These are phyloP conservation scores for Claviceps sp. DNA, from an alignment of 2,329 filamentous ascomycete species.

Conservation along the genomic window DNA sequence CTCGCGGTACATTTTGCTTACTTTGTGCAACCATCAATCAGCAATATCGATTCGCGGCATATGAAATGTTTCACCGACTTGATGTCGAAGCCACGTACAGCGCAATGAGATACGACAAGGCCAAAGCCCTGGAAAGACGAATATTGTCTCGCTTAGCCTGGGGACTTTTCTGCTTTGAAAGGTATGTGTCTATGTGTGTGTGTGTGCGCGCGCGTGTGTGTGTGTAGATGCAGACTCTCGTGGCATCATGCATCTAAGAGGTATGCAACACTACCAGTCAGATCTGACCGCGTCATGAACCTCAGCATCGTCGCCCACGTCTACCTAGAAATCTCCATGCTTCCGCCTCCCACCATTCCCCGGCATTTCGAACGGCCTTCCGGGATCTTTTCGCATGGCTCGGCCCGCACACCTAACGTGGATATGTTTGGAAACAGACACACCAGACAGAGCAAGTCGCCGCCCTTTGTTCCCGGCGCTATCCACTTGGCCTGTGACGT, in stretches of 20 bases:
- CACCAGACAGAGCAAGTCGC: background rate
- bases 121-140: background rate
- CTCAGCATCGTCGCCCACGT: constrained; percentile 8
- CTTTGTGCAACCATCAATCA: background rate
- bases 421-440: constrained; percentile 6
- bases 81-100: constrained; percentile 5
- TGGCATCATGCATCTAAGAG: background rate
- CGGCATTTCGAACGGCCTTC: constrained; percentile 5
- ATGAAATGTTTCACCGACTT: constrained; percentile 10
- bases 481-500: constrained; percentile 7
- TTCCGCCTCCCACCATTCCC: constrained; percentile 5
- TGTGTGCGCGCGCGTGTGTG: background rate
- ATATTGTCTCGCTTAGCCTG: constrained; percentile 8
- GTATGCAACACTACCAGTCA: background rate
- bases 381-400: background rate
- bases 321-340: constrained; percentile 6
- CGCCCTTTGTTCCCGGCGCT: constrained; percentile 6
- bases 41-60: constrained; percentile 12
- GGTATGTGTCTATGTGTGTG: constrained; percentile 4
- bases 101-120: constrained; percentile 2
- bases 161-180: constrained; percentile 11
- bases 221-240: background rate
- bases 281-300: background rate
- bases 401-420: background rate
- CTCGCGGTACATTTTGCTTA: background rate